Percentiles rank a stretch among this genome's conserved stretches.
These are phyloP conservation scores for Paecilomyces dactylethromorphus DNA, from an alignment of 2,329 filamentous ascomycete species.

Conservation along the genomic window DNA sequence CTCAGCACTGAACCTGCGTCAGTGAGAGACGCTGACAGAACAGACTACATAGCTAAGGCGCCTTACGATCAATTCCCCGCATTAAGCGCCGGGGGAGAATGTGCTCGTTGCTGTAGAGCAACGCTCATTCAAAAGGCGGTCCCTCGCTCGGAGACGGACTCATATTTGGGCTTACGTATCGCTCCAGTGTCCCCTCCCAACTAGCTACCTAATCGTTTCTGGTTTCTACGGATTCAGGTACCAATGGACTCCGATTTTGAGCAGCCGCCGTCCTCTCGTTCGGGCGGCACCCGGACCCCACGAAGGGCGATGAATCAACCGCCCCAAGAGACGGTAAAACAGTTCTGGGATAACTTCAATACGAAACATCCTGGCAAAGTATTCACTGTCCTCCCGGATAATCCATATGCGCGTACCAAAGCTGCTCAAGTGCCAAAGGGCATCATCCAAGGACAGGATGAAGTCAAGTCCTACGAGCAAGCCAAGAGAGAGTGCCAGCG, in stretches of 20 bases:
- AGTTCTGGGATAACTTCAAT: constrained; percentile 68
- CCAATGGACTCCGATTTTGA: constrained; percentile 26
- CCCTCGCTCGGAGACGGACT: not conserved
- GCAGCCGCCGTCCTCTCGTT: constrained; percentile 21
- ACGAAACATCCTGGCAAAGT: constrained; percentile 67
- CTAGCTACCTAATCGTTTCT: not conserved
- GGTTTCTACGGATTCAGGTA: not conserved
- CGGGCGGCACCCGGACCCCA: constrained; percentile 20
- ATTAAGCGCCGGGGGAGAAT: not conserved
- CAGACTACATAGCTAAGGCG: not conserved
- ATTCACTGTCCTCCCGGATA: constrained; percentile 63
- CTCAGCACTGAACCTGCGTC: not conserved
- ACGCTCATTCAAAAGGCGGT: too few species aligned
- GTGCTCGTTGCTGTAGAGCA: too few species aligned
- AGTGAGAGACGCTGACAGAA: not conserved
- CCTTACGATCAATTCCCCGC: not conserved
- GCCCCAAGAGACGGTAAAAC: constrained; percentile 62
- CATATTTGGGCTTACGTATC: not conserved
- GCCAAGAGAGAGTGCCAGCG: constrained; percentile 62
- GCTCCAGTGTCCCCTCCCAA: not conserved
- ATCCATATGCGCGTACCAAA: constrained; percentile 56
- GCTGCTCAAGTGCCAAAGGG: constrained; percentile 51
- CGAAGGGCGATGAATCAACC: constrained; percentile 45
- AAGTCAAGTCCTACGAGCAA: constrained; percentile 64
- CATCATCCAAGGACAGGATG: constrained; percentile 49